phyloP scores from a whole-genome alignment of 495 filamentous ascomycete species.

The Tuber borchii region DNA sequence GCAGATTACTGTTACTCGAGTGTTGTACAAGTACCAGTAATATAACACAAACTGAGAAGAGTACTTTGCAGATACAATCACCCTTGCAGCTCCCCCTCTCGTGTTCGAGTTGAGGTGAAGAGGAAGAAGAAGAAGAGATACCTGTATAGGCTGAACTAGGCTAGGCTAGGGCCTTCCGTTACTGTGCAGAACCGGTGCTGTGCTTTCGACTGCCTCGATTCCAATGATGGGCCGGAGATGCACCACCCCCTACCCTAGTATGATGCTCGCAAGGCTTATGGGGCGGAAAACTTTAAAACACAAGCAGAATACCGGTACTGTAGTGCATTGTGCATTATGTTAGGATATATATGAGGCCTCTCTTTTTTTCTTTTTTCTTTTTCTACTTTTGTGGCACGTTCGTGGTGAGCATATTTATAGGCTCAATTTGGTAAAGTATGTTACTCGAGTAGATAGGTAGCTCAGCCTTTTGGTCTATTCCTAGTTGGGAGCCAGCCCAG shows the following conservation, averaged over 20 bases:
- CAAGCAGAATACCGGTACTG: neutral
- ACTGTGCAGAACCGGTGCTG: neutral
- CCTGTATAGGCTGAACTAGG: too few species aligned
- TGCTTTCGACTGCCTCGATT: neutral
- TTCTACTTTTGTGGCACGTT: neutral
- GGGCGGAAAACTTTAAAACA: neutral
- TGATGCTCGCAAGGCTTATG: neutral
- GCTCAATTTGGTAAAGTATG: neutral
- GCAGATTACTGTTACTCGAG: neutral
- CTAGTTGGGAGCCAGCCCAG: neutral
- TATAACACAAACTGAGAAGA: neutral
- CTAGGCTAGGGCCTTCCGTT: neutral
- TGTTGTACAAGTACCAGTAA: neutral
- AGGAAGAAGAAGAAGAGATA: too few species aligned
- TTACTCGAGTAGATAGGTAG: too few species aligned
- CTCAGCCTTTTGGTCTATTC: neutral
- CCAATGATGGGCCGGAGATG: neutral
- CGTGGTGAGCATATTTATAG: neutral
- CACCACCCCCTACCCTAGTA: too few species aligned
- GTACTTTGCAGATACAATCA: neutral
- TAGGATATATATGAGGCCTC: neutral
- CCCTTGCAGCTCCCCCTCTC: neutral
- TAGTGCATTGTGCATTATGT: slow-evolving; percentile 1
- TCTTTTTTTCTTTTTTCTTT: slow-evolving; percentile 8
- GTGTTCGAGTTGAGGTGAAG: neutral